Base-by-base conservation (phyloP, 495 filamentous ascomycete genomes). In the Astrothelium macrocarpum region DNA sequence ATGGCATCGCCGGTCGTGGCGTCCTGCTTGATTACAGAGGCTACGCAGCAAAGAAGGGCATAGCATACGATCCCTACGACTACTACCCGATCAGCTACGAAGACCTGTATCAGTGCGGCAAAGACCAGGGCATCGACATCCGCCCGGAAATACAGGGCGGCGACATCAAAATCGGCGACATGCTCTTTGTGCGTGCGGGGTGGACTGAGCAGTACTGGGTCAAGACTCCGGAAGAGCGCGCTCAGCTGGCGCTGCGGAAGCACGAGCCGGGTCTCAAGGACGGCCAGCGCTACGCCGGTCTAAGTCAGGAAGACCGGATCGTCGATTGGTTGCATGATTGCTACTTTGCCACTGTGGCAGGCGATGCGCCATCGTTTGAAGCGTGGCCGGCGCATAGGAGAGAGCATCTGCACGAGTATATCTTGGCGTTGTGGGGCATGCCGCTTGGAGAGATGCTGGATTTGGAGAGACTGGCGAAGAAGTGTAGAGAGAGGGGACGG, bases 101-200 rank as follows among this genome's bases (percentile, higher is more conserved):
- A 1, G 80, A 85, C 2, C 77, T 91, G 1, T 76, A 81, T 56
- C 77, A 77, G 12, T 85, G 86, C 25, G 88, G 82, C 18, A 74
- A 71, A 59, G 78, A 80, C 42, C 80, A 85, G 63, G 79, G 79
- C 11, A 77, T 85, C 53, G 79, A 84, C 68, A 82, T 87, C 64
- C 78, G 78, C 20, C 75, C 69, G 11, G 67, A 71, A 11, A 66
- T 72, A 4, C 79, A 85, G 66, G 84, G 84, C 20, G 84, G 84
- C 11, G 82, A 85, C 65, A 79, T 89, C 70, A 78, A 81, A 58
- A 69, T 82, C 28, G 83, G 83, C 25, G 88, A 91, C 65, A 82
- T 91, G 32, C 77, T 91, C 23, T 78, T 90, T 59, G 68, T 91
- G 32, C 80, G 89, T 46, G 85, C 81, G 0, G 87, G 88, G 0